A percentile compares a stretch with the other conserved stretches of the same genome.
Evolutionary conservation across 2,329 filamentous ascomycete genomes (phyloP).

Genomic region (Cryoendolithus antarcticus): DNA sequence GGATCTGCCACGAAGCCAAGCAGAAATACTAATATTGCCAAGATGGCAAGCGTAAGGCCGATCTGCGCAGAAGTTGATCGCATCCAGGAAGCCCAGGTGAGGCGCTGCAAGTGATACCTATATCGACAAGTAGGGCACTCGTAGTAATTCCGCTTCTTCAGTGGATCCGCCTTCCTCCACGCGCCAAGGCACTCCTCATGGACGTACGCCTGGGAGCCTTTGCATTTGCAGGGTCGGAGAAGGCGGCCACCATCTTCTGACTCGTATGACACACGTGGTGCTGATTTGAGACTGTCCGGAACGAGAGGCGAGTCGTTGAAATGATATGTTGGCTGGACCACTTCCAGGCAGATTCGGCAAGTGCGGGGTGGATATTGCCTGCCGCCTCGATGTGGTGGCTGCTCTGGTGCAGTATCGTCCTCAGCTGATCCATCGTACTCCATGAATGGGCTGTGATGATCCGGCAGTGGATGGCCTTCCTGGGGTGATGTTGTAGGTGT

Average conservation of each 20-base stretch:
- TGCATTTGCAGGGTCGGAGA: conserved; percentile 84
- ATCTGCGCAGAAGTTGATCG: conserved; percentile 50
- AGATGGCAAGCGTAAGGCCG: conserved; percentile 56
- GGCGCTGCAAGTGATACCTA: conserved; percentile 63
- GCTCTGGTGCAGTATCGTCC: conserved; percentile 1
- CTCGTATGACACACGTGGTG: conserved; percentile 53
- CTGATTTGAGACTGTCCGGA: conserved; percentile 44
- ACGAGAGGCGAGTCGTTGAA: conserved; percentile 33
- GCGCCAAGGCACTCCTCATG: conserved; percentile 79
- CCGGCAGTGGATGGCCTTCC: conserved; percentile 1
- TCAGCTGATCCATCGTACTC: conserved; percentile 5
- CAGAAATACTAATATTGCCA: conserved; percentile 61
- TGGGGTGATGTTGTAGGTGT: background rate
- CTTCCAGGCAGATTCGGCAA: conserved; percentile 84
- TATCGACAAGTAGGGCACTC: conserved; percentile 82
- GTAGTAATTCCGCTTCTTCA: conserved; percentile 61
- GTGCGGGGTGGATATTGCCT: conserved; percentile 57
- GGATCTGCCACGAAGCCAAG: conserved; percentile 89
- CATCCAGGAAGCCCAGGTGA: conserved; percentile 59
- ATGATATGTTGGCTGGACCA: conserved; percentile 46
- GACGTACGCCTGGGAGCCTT: conserved; percentile 83
- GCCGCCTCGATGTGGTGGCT: conserved; percentile 16
- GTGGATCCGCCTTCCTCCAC: conserved; percentile 66
- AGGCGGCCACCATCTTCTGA: conserved; percentile 63
- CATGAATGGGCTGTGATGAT: conserved; percentile 1